Conservation (phyloP, 2,329 filamentous ascomycete species). For the Colletotrichum euphorbiae region DNA sequence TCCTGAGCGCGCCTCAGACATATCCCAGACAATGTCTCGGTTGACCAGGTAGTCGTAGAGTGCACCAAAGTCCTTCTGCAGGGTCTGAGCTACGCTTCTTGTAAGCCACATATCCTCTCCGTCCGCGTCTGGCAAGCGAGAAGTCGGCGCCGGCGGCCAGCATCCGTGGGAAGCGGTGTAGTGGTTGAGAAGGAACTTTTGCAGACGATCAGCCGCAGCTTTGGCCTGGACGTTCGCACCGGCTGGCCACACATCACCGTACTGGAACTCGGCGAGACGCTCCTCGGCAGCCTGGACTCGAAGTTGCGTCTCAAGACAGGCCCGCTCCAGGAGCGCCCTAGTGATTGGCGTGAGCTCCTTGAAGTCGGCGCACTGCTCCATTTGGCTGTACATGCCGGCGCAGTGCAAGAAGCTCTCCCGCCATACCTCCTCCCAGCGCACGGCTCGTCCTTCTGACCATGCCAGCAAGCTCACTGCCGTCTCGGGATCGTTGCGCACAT, state of each 20-base stretch:
- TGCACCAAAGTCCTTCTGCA: constrained; percentile 76
- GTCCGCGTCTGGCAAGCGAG: constrained; percentile 44
- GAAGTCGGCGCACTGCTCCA: constrained; percentile 68
- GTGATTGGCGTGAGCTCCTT: constrained; percentile 70
- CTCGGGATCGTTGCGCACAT: constrained; percentile 70
- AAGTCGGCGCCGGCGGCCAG: constrained; percentile 62
- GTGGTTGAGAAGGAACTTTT: constrained; percentile 69
- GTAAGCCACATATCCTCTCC: constrained; percentile 69
- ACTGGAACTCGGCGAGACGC: constrained; percentile 69
- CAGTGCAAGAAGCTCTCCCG: constrained; percentile 75
- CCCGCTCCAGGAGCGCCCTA: constrained; percentile 70
- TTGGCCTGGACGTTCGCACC: constrained; percentile 56
- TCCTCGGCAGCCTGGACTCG: constrained; percentile 72
- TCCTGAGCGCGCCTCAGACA: constrained; percentile 68
- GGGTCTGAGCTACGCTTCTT: constrained; percentile 63
- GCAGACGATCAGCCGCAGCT: constrained; percentile 68
- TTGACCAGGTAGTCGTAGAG: constrained; percentile 79
- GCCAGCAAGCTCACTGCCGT: constrained; percentile 71
- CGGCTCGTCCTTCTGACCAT: constrained; percentile 72
- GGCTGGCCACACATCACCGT: constrained; percentile 69
- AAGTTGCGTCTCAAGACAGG: constrained; percentile 70
- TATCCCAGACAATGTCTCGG: constrained; percentile 74
- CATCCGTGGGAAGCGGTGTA: constrained; percentile 67
- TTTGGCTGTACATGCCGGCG: constrained; percentile 69
- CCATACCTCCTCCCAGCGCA: constrained; percentile 76